phyloP scores from a whole-genome alignment of 306 rosid genomes.

The Leucaena leucocephala region DNA sequence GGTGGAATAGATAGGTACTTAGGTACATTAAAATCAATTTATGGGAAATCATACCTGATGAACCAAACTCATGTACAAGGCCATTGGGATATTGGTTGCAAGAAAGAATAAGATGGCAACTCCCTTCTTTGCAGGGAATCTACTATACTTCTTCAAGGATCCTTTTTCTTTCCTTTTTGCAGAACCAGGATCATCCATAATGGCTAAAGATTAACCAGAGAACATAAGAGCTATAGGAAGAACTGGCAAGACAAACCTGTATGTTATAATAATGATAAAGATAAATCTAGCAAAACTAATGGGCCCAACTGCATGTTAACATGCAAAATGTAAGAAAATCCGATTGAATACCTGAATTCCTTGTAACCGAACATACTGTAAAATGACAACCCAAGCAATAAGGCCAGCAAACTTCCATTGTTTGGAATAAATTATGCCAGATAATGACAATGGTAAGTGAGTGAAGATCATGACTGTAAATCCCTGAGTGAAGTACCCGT shows the following conservation, averaged over 20 bases:
- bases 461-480: conserved; percentile 82
- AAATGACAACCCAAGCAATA: conserved; percentile 81
- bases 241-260: conserved; percentile 92
- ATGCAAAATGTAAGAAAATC: conserved; percentile 26
- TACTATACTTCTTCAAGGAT: conserved; percentile 39
- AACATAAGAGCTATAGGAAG: conserved; percentile 92
- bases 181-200: conserved; percentile 45
- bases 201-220: conserved; percentile 79
- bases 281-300: conserved; percentile 34
- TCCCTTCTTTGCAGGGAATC: conserved; percentile 51
- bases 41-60: conserved; percentile 77
- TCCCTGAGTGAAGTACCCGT: conserved; percentile 98
- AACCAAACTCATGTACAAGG: conserved; percentile 90
- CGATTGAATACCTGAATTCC: conserved; percentile 78
- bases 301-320: conserved; percentile 10
- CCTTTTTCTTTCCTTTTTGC: conserved; percentile 40
- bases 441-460: conserved; percentile 76
- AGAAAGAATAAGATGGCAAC: conserved; percentile 73
- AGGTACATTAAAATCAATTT: background rate
- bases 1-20: background rate
- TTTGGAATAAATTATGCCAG: conserved; percentile 74
- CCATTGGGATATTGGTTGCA: conserved; percentile 88
- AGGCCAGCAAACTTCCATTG: conserved; percentile 85
- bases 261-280: conserved; percentile 32
- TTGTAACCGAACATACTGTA: conserved; percentile 90